Evolutionary conservation across 805 yeast species (phyloP).

Genomic region (Suhomyces sp.): DNA sequence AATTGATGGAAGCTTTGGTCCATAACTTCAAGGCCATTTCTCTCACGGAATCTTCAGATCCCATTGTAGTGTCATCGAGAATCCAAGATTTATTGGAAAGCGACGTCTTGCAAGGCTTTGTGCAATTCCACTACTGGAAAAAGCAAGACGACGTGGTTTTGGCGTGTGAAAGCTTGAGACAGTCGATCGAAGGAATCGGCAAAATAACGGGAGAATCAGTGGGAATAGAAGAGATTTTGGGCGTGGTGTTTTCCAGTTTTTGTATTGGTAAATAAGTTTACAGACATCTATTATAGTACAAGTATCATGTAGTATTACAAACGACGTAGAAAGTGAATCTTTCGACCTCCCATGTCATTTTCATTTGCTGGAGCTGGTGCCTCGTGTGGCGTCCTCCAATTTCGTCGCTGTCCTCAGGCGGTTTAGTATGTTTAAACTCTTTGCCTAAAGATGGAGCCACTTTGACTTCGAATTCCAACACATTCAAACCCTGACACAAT

Average conservation of each 20-base stretch:
- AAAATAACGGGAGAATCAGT: conserved; percentile 87
- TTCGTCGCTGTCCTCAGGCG: conserved; percentile 22
- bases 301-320: conserved; percentile 19
- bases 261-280: conserved; percentile 81
- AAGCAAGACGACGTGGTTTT: conserved; percentile 67
- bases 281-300: background rate
- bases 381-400: conserved; percentile 42
- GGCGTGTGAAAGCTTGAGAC: conserved; percentile 72
- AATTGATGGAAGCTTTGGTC: conserved; percentile 43
- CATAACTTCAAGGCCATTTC: conserved; percentile 48
- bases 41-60: conserved; percentile 51
- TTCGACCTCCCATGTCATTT: conserved; percentile 46
- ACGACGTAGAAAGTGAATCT: conserved; percentile 33
- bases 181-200: conserved; percentile 83
- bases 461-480: conserved; percentile 39
- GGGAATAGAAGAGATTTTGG: conserved; percentile 87
- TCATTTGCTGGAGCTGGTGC: conserved; percentile 44
- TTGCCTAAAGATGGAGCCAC: conserved; percentile 40
- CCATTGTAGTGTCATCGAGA: conserved; percentile 70
- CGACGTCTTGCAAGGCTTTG: conserved; percentile 74
- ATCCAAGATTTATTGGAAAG: conserved; percentile 69
- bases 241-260: conserved; percentile 85
- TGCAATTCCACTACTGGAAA: conserved; percentile 53
- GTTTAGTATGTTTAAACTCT: conserved; percentile 26
- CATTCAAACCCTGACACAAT: conserved; percentile 39